Evolutionary conservation across 1,284 basidiomycete species (phyloP), one percentile per base, ranked within the genome.

Genomic region (Microbotryum intermedium): DNA sequence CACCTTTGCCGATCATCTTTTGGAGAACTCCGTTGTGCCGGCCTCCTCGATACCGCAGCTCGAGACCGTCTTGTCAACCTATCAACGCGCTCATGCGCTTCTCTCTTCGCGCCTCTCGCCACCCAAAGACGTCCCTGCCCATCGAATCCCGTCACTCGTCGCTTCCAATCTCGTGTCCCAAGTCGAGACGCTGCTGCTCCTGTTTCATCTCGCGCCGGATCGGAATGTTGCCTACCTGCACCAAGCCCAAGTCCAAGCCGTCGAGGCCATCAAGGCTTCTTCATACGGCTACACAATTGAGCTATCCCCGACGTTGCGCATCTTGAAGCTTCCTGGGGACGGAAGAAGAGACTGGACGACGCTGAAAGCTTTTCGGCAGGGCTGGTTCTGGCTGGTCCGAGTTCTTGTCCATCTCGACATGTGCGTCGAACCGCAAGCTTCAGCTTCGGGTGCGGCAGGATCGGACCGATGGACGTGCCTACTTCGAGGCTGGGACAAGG

Each of bases 51-150:
- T 46, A 9, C 7, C 53, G 0, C 25, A 23, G 6, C 57, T 67
- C 49, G 30, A 52, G 4, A 11, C 42, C 7, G 55, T 59, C 6
- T 29, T 60, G 13, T 5, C 10, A 0, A 45, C 57, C 2, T 67
- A 65, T 23, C 25, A 53, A 5, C 26, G 47, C 4, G 56, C 63
- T 2, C 30, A 57, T 1, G 1, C 62, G 3, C 48, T 65, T 18
- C 60, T 67, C 23, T 55, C 60, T 26, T 39, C 43, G 13, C 62
- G 63, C 6, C 57, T 67, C 26, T 28, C 53, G 6, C 66, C 66
- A 2, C 62, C 59, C 10, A 52, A 53, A 9, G n/a, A 57, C 44
- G 29, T 65, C 21, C 66, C 60, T 5, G 45, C 61, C 0, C 26
- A 51, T 18, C 49, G 50, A 11, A 50, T 67, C 43, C 60, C 63